phyloP scores from a whole-genome alignment of 805 yeast genomes.

The Candida boleticola region DNA sequence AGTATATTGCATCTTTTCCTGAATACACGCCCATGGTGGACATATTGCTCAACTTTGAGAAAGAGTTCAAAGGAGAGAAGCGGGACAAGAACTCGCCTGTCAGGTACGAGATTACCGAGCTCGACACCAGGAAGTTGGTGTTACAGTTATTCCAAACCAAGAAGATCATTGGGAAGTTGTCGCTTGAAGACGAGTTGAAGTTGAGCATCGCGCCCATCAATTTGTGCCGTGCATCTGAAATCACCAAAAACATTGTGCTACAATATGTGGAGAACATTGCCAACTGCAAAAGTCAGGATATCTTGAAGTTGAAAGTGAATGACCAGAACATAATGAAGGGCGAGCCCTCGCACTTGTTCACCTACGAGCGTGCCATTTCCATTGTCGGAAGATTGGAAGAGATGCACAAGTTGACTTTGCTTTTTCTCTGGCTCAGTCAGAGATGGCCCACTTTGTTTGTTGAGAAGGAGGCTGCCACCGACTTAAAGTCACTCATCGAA shows the following conservation, averaged over 20 bases:
- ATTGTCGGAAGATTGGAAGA: slow-evolving; percentile 48
- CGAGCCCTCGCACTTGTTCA: slow-evolving; percentile 17
- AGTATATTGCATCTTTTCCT: slow-evolving; percentile 61
- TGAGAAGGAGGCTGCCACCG: slow-evolving; percentile 71
- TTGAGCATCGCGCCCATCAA: slow-evolving; percentile 64
- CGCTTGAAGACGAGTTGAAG: slow-evolving; percentile 55
- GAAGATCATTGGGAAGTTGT: slow-evolving; percentile 20
- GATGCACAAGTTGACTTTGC: slow-evolving; percentile 62
- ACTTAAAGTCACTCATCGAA: slow-evolving; percentile 69
- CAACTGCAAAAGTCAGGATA: slow-evolving; percentile 48
- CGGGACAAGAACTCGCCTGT: neutral
- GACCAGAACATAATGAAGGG: slow-evolving; percentile 22
- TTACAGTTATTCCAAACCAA: slow-evolving; percentile 44
- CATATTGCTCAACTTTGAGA: slow-evolving; percentile 49
- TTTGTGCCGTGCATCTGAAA: slow-evolving; percentile 27
- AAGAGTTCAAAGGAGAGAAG: slow-evolving; percentile 23
- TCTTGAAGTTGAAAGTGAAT: slow-evolving; percentile 49
- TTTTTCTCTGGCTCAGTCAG: slow-evolving; percentile 83
- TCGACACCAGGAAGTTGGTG: slow-evolving; percentile 34
- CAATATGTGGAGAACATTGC: slow-evolving; percentile 56
- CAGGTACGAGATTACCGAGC: slow-evolving; percentile 35
- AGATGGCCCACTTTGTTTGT: slow-evolving; percentile 80
- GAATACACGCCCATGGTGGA: slow-evolving; percentile 43
- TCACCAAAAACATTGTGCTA: slow-evolving; percentile 42
- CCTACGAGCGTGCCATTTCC: slow-evolving; percentile 18